Base-by-base conservation (phyloP, 1,284 basidiomycete genomes). In the Lignosus rhinocerotis region DNA sequence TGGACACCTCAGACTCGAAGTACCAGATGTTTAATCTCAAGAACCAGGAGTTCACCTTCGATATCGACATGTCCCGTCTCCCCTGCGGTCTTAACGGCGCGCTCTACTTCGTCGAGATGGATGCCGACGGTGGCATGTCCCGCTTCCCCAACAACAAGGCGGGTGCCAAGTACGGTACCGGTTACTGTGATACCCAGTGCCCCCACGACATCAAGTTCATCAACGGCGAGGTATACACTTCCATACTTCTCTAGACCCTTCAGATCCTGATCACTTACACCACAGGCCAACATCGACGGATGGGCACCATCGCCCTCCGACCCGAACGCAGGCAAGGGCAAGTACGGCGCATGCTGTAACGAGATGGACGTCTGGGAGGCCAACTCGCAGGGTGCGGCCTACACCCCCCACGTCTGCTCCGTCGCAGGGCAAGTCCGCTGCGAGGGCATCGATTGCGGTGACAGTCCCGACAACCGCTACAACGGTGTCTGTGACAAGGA, bases 341-440 rank as follows among this genome's bases (percentile, higher is more conserved):
- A 65, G n/a, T 74, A 72, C 64, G 81, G 80, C 53, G 71, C 79
- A 12, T 83, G 80, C 76, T 83, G 81, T 68, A 75, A 67, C 59
- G 80, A 84, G 74, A 81, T 82, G 79, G 81, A 84, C 69, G 73
- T 83, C 67, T 83, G 80, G 81, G 79, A 81, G 69, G 81, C 79
- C 66, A 83, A 82, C 76, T 75, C 72, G 56, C 70, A 75, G 61
- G 73, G 79, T 43, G 69, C 76, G 45, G 80, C 80, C 30, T 75
- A 72, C 67, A 81, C 80, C 38, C 79, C 80, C 51, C 80, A 81
- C 67, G 74, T 75, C 53, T 82, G 81, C 72, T 69, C 69, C 39
- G 72, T 74, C 61, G 63, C 61, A 49, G 76, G 74, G 11, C 77
- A 76, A 65, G 75, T 73, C 17, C 70, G 70, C 54, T 81, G 80